phyloP scores from a whole-genome alignment of 148 eudicot species.

The Diospyros lotus region DNA sequence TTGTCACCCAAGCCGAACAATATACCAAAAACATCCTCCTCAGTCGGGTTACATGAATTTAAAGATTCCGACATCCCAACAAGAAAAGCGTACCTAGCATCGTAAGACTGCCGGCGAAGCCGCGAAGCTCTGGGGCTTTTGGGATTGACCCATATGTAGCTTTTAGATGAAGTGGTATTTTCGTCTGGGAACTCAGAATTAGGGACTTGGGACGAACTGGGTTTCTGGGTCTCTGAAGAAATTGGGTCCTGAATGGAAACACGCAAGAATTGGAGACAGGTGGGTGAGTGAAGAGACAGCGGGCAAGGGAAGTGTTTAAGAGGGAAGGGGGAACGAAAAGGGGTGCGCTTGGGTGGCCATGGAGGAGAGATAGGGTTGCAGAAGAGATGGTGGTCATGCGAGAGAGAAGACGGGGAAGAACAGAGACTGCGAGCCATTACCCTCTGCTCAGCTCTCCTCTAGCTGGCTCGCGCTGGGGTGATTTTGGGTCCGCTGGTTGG shows the following conservation, averaged over 20 bases:
- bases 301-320: conserved; percentile 5
- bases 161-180: conserved; percentile 25
- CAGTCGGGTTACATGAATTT: conserved; percentile 36
- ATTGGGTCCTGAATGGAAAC: conserved; percentile 31
- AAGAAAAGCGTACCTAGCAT: conserved; percentile 59
- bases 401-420: conserved; percentile 10
- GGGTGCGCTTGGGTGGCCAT: conserved; percentile 4
- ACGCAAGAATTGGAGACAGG: conserved; percentile 17
- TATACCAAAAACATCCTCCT: conserved; percentile 32
- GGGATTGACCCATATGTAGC: conserved; percentile 76
- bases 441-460: not conserved
- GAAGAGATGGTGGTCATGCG: conserved; percentile 21
- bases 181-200: conserved; percentile 17
- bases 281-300: conserved; percentile 3
- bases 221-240: conserved; percentile 10
- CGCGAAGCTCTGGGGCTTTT: conserved; percentile 55
- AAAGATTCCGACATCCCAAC: conserved; percentile 37
- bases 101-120: conserved; percentile 40
- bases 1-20: conserved; percentile 33
- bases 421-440: conserved; percentile 33
- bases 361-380: conserved; percentile 17
- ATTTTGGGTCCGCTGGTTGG: too few relatives aligned
- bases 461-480: too few relatives aligned
- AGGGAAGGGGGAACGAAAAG: not conserved
- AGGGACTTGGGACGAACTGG: conserved; percentile 10